Base-by-base conservation (phyloP, 306 rosid species). In the Vachellia collinsii region DNA sequence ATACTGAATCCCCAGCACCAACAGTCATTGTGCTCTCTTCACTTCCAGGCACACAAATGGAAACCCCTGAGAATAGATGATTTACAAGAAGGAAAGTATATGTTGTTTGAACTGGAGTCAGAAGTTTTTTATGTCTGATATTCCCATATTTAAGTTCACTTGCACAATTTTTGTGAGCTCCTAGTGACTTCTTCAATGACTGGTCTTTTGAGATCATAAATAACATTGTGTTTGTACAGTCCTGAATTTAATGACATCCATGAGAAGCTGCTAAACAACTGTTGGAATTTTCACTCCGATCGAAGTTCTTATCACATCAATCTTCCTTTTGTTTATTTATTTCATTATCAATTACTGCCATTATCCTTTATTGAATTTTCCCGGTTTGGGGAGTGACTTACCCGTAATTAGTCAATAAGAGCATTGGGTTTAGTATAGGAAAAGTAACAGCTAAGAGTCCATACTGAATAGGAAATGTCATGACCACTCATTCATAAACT, bases 391-490 rank as follows among this genome's bases (percentile, higher is more conserved):
- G 62, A 54, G 29, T 54, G 12, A n/a, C 10, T 53, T 54, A 3
- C 62, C 61, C 29, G 11, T 22, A 58, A 9, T 3, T 58, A 20
- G 36, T 58, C 64, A 22, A 1, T 10, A 13, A 10, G 36, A 20
- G 64, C 36, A 20, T 56, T 2, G 11, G 62, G 62, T 20, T 56
- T n/a, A 56, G 62, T 20, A 8, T 20, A 29, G 63, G 63, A 56
- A 56, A 56, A 56, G 65, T 86, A 83, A 82, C 78, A 61, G 83
- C 81, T 41, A 72, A 34, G 4, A 3, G 44, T 51, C 46, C 62
- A 72, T 64, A 76, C 56, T 42, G 22, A 67, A 76, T 70, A 41
- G 71, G 59, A 83, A 83, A 22, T 77, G 75, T 25, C 82, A 89
- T 46, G 44, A 46, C n/a, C n/a, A n/a, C n/a, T n/a, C n/a, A n/a